Conservation (phyloP, 257 asterid species). For the Solanum chiquidenum region DNA sequence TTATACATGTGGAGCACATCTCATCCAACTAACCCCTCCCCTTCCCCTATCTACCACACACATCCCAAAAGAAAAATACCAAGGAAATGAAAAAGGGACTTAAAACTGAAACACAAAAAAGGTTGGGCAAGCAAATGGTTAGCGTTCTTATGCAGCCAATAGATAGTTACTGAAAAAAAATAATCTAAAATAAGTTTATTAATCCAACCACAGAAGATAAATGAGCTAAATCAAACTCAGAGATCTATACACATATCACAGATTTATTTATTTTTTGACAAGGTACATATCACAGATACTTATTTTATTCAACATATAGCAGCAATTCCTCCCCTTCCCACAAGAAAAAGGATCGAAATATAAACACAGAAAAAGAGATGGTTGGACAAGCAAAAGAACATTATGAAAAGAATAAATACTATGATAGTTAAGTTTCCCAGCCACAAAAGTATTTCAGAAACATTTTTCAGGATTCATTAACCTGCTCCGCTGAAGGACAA, state of each 20-base stretch:
- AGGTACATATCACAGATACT: background rate
- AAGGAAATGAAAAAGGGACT: background rate
- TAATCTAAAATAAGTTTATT: background rate
- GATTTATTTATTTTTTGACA: background rate
- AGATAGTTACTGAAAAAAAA: background rate
- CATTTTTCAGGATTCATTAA: background rate
- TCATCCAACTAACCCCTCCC: background rate
- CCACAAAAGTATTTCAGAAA: background rate
- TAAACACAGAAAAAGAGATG: background rate
- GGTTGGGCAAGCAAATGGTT: background rate
- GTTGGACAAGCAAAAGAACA: background rate
- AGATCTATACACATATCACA: background rate
- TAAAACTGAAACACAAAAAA: background rate
- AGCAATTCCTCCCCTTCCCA: background rate
- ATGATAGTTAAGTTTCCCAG: background rate
- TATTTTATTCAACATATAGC: background rate
- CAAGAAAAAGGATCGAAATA: background rate
- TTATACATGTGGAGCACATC: background rate
- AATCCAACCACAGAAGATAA: background rate
- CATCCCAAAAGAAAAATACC: background rate
- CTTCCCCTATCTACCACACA: background rate
- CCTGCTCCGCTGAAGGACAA: background rate
- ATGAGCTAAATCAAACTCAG: background rate
- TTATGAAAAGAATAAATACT: background rate
- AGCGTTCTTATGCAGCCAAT: background rate